These are phyloP conservation scores for Neonectria faginata DNA, from an alignment of 2,329 filamentous ascomycete species.

Conservation along the genomic window DNA sequence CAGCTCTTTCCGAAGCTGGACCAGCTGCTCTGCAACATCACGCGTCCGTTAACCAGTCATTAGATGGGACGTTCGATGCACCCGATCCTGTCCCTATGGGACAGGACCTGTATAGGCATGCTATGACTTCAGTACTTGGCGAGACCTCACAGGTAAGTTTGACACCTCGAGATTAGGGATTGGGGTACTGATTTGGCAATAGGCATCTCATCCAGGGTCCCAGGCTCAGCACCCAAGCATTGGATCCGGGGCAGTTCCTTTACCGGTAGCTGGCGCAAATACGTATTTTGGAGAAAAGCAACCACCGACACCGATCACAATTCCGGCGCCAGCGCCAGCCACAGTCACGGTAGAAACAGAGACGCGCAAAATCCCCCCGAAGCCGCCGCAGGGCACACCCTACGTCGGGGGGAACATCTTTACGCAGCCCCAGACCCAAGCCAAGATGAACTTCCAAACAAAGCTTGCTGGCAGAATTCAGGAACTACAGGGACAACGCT, in stretches of 20 bases:
- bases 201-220: constrained; percentile 8
- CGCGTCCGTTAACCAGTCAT: constrained; percentile 21
- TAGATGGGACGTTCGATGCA: constrained; percentile 32
- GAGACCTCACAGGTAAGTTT: constrained; percentile 21
- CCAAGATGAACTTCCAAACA: constrained; percentile 45
- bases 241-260: constrained; percentile 36
- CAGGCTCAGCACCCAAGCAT: constrained; percentile 9
- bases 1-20: background rate
- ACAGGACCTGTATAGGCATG: background rate
- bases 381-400: constrained; percentile 3
- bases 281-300: constrained; percentile 50
- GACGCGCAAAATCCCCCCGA: background rate
- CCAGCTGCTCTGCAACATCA: constrained; percentile 10
- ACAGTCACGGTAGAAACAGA: background rate
- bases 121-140: background rate
- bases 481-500: constrained; percentile 26
- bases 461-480: constrained; percentile 28
- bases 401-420: constrained; percentile 41
- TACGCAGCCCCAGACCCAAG: constrained; percentile 36
- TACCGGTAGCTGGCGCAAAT: constrained; percentile 52
- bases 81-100: background rate
- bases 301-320: background rate
- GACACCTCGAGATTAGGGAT: background rate
- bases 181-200: constrained; percentile 21
- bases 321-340: background rate